Conservation (phyloP, 345 rosid species). For the Geranium brycei region DNA sequence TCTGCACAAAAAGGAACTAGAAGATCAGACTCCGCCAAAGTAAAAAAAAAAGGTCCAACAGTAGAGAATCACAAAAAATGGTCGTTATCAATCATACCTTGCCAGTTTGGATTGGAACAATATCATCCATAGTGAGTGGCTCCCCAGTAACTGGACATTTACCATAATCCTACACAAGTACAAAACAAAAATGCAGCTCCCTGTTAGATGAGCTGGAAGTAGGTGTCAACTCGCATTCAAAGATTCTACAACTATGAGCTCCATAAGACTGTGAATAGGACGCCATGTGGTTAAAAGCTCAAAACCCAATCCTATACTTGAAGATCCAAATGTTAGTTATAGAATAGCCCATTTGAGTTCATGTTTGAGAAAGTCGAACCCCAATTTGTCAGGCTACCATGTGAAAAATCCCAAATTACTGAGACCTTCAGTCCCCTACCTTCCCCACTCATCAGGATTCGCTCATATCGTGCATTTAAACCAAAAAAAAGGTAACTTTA, state of each 20-base stretch:
- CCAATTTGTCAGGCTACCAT: neutral
- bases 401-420: neutral
- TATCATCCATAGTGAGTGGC: conserved; percentile 60
- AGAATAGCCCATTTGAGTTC: neutral
- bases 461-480: no score
- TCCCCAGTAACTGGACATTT: conserved; percentile 87
- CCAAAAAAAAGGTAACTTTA: no score
- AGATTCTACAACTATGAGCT: neutral
- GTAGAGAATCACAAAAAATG: neutral
- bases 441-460: no score
- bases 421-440: no score
- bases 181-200: neutral
- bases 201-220: neutral
- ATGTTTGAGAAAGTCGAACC: neutral
- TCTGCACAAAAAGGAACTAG: conserved; percentile 26
- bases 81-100: conserved; percentile 31
- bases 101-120: conserved; percentile 58
- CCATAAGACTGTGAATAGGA: neutral
- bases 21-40: neutral
- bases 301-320: no score
- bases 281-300: no score
- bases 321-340: neutral
- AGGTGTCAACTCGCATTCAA: neutral
- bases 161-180: conserved; percentile 60
- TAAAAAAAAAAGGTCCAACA: neutral